Evolutionary conservation across 495 filamentous ascomycete genomes (phyloP).

Genomic region (Penicillium steckii): DNA sequence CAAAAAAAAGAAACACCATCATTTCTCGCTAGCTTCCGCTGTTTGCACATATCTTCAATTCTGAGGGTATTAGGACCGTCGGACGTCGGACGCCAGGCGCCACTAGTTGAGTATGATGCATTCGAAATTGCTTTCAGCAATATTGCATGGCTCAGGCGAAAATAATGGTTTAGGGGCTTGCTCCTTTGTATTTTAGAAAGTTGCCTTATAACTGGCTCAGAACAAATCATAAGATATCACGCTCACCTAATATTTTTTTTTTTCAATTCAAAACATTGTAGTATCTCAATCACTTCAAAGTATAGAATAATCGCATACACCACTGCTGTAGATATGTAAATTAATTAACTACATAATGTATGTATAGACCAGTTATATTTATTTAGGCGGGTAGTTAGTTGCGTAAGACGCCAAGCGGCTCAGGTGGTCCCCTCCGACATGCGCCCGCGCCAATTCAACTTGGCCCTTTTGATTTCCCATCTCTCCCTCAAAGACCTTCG

Average conservation of each 20-base stretch:
- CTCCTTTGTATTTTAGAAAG: slow-evolving; percentile 25
- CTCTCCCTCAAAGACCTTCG: slow-evolving; percentile 3
- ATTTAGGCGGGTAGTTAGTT: neutral
- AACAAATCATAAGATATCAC: slow-evolving; percentile 25
- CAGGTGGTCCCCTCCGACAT: slow-evolving; percentile 18
- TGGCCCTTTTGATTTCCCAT: neutral
- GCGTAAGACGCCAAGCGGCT: slow-evolving; percentile 25
- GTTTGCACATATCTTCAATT: neutral
- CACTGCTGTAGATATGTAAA: too few relatives aligned
- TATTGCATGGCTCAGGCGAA: slow-evolving; percentile 46
- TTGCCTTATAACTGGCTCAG: slow-evolving; percentile 20
- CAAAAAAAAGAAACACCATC: neutral
- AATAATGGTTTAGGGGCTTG: slow-evolving; percentile 20
- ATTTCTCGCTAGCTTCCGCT: slow-evolving; percentile 2
- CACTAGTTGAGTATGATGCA: slow-evolving; percentile 8
- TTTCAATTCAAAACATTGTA: neutral
- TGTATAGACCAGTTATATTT: too few relatives aligned
- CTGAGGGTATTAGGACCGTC: too few relatives aligned
- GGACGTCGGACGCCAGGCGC: too few relatives aligned
- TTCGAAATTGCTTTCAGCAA: slow-evolving; percentile 11
- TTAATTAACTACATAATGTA: too few relatives aligned
- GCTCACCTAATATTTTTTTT: neutral
- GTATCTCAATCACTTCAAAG: neutral
- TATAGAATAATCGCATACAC: neutral
- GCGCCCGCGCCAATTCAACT: slow-evolving; percentile 13